A percentile compares a stretch with the other conserved stretches of the same genome.
These are phyloP conservation scores for Sporothrix globosa DNA, from an alignment of 2,329 filamentous ascomycete species.

Conservation along the genomic window DNA sequence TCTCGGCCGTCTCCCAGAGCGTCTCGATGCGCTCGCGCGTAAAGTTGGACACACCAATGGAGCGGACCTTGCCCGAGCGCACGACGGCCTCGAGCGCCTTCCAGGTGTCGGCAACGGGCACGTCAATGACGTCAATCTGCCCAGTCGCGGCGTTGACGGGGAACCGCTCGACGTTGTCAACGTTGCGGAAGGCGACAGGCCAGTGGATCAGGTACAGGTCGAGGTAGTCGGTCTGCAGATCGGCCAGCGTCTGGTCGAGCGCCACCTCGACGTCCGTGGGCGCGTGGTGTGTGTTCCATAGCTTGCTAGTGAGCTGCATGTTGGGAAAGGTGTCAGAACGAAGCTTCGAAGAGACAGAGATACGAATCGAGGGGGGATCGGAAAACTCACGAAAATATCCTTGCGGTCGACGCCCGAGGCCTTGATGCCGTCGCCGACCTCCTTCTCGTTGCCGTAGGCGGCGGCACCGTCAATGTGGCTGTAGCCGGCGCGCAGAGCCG, in stretches of 20 bases:
- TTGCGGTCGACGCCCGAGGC: constrained; percentile 31
- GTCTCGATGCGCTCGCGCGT: constrained; percentile 62
- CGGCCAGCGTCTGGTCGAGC: constrained; percentile 53
- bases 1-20: constrained; percentile 50
- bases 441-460: constrained; percentile 47
- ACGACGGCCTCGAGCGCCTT: constrained; percentile 60
- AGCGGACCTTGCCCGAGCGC: constrained; percentile 54
- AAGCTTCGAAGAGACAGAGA: constrained; percentile 49
- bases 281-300: constrained; percentile 61
- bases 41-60: constrained; percentile 66
- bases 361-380: neutral
- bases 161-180: constrained; percentile 1
- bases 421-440: constrained; percentile 35
- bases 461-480: constrained; percentile 55
- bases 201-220: constrained; percentile 58
- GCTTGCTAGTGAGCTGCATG: constrained; percentile 57
- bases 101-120: constrained; percentile 49
- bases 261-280: constrained; percentile 52
- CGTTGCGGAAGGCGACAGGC: constrained; percentile 45
- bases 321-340: constrained; percentile 48
- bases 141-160: constrained; percentile 24
- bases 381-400: constrained; percentile 40
- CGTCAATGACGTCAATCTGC: constrained; percentile 46
- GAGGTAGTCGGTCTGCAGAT: constrained; percentile 56
- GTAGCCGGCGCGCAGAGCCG: constrained; percentile 51